Percentiles rank a stretch among this genome's conserved stretches.
Evolutionary conservation across 371 early-diverging fungal genomes (phyloP).

Genomic region (Apophysomyces elegans): DNA sequence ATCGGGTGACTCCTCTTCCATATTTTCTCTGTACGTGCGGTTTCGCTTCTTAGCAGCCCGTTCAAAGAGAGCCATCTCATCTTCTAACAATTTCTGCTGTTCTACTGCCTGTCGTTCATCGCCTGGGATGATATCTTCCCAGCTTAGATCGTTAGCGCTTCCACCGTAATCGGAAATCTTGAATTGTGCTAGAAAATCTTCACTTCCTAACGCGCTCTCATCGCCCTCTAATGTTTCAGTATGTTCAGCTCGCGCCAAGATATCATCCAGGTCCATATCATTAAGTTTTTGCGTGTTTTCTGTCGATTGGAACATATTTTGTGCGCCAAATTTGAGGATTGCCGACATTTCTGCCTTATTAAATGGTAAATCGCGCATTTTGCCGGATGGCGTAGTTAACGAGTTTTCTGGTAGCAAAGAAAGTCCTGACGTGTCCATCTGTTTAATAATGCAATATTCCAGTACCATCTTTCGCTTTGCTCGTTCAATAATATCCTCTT

Average conservation of each 20-base stretch:
- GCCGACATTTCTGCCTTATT: conserved; percentile 88
- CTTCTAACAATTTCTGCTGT: conserved; percentile 60
- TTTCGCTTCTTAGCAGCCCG: conserved; percentile 56
- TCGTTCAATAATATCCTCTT: conserved; percentile 97
- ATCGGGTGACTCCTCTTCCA: conserved; percentile 26
- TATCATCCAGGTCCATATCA: conserved; percentile 94
- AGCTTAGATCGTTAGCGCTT: conserved; percentile 72
- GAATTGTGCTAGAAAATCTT: conserved; percentile 94
- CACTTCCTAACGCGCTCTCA: conserved; percentile 69
- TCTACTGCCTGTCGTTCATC: conserved; percentile 74
- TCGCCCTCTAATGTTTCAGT: conserved; percentile 81
- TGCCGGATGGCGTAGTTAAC: conserved; percentile 45
- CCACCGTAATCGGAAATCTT: conserved; percentile 92
- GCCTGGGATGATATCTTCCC: conserved; percentile 97
- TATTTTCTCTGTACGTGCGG: conserved; percentile 40
- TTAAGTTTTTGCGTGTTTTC: conserved; percentile 79
- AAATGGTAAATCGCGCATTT: conserved; percentile 55
- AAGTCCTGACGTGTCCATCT: conserved; percentile 96
- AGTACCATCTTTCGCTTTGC: conserved; percentile 99
- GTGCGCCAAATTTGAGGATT: conserved; percentile 97
- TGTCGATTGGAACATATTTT: conserved; percentile 91
- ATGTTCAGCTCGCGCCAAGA: conserved; percentile 93
- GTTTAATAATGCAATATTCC: conserved; percentile 96
- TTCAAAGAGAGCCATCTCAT: conserved; percentile 52
- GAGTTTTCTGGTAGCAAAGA: conserved; percentile 66